Percentiles rank a stretch among this genome's conserved stretches.
Conservation (phyloP, 192 early-diverging fungal species). For the Coemansia sp. region DNA sequence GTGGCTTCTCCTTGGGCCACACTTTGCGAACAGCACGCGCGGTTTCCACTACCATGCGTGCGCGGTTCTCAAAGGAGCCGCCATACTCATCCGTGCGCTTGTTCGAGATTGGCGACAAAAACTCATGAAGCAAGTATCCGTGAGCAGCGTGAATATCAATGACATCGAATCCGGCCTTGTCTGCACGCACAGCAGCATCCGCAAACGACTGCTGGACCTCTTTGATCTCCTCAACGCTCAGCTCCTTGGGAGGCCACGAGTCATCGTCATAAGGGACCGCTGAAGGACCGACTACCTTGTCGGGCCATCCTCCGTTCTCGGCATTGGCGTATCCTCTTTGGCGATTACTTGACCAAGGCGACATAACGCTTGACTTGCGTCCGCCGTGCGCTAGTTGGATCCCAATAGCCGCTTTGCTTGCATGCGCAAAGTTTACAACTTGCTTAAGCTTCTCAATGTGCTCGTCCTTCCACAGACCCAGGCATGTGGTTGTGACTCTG, state of each 20-base stretch:
- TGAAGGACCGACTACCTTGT: constrained; percentile 67
- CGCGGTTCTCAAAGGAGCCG: constrained; percentile 85
- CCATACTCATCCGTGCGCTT: constrained; percentile 62
- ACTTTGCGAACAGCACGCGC: constrained; percentile 60
- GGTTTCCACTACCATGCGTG: constrained; percentile 72
- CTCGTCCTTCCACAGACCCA: constrained; percentile 56
- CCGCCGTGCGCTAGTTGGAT: constrained; percentile 86
- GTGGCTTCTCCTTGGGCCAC: constrained; percentile 63
- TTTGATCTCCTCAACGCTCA: constrained; percentile 71
- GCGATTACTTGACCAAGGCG: constrained; percentile 8
- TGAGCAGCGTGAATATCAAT: constrained; percentile 90
- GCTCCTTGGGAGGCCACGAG: constrained; percentile 37
- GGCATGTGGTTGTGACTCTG: constrained; percentile 71
- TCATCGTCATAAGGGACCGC: constrained; percentile 51
- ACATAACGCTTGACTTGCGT: constrained; percentile 62
- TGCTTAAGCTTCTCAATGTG: constrained; percentile 59
- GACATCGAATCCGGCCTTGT: constrained; percentile 58
- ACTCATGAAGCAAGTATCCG: constrained; percentile 83
- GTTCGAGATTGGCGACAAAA: constrained; percentile 67
- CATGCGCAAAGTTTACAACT: constrained; percentile 60
- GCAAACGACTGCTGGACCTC: constrained; percentile 65
- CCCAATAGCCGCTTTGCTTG: constrained; percentile 58
- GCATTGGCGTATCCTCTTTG: constrained; percentile 13
- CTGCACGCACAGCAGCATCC: too few relatives aligned
- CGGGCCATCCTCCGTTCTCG: constrained; percentile 66